phyloP scores from a whole-genome alignment of 2,329 filamentous ascomycete genomes.

The Cladorrhinum sp. region DNA sequence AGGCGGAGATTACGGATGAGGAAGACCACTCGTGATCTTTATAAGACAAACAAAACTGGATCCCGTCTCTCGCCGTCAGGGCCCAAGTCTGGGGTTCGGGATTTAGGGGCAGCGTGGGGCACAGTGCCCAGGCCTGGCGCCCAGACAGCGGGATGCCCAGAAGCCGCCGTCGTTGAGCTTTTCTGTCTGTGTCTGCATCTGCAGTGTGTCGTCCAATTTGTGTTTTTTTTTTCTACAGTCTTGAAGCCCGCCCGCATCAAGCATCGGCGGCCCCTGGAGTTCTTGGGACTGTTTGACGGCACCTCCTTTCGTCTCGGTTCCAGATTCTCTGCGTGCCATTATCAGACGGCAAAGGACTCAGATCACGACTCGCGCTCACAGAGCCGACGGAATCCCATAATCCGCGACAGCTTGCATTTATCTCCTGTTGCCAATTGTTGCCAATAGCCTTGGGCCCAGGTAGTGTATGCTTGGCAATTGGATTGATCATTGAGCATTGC shows the following conservation, averaged over 20 bases:
- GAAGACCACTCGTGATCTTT: conserved; percentile 1
- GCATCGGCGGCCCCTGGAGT: neutral
- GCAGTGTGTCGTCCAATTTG: neutral
- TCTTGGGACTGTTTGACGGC: conserved; percentile 10
- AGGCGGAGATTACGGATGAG: neutral
- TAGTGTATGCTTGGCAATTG: neutral
- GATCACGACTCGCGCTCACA: conserved; percentile 16
- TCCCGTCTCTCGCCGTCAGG: neutral
- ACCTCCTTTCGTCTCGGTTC: conserved; percentile 17
- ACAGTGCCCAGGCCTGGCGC: conserved; percentile 1
- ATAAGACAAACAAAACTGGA: neutral
- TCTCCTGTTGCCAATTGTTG: neutral
- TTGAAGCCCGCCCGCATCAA: neutral
- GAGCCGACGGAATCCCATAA: conserved; percentile 12
- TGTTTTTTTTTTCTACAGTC: neutral
- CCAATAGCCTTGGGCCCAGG: no score
- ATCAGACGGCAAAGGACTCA: conserved; percentile 10
- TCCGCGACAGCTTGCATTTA: neutral
- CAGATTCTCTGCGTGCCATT: conserved; percentile 8
- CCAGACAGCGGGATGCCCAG: neutral
- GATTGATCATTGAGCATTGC: neutral
- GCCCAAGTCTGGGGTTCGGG: conserved; percentile 14
- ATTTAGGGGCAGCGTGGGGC: conserved; percentile 16
- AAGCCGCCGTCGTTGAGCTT: neutral
- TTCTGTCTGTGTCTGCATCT: neutral